Percentiles rank a stretch among this genome's conserved stretches.
These are phyloP conservation scores for Copromyces sp. DNA, from an alignment of 495 filamentous ascomycete species.

Conservation along the genomic window DNA sequence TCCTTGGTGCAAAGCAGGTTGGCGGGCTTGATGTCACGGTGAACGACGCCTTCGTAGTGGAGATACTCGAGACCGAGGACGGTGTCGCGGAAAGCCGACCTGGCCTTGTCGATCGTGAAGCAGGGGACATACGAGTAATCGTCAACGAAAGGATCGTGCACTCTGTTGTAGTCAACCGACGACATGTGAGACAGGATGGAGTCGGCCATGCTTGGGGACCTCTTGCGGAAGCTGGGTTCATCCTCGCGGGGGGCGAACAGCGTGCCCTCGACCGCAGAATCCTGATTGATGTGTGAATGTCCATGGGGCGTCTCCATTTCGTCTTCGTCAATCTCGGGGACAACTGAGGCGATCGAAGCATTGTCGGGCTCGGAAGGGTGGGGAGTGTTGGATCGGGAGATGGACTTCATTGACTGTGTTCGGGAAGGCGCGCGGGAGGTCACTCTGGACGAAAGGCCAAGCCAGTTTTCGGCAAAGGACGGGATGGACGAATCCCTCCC, in stretches of 20 bases:
- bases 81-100: slow-evolving; percentile 83
- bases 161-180: slow-evolving; percentile 40
- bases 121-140: slow-evolving; percentile 86
- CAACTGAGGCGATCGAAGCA: slow-evolving; percentile 10
- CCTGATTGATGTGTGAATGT: slow-evolving; percentile 34
- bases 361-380: slow-evolving; percentile 34
- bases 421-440: slow-evolving; percentile 37
- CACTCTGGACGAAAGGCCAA: slow-evolving; percentile 27
- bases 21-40: slow-evolving; percentile 98
- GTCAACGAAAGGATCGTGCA: slow-evolving; percentile 56
- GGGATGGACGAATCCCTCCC: slow-evolving; percentile 18
- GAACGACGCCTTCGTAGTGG: slow-evolving; percentile 93
- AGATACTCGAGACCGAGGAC: slow-evolving; percentile 91
- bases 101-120: slow-evolving; percentile 76
- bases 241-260: slow-evolving; percentile 63
- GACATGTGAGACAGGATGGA: slow-evolving; percentile 53
- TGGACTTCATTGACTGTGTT: slow-evolving; percentile 32
- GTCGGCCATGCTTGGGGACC: slow-evolving; percentile 51
- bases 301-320: slow-evolving; percentile 36
- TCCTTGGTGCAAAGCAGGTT: slow-evolving; percentile 84
- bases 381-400: slow-evolving; percentile 34
- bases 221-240: slow-evolving; percentile 40
- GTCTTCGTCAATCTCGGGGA: slow-evolving; percentile 20
- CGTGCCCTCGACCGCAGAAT: slow-evolving; percentile 58
- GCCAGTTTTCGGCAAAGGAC: slow-evolving; percentile 12